Conservation (phyloP, 371 early-diverging fungal genomes). For the Umbelopsis sp. region DNA sequence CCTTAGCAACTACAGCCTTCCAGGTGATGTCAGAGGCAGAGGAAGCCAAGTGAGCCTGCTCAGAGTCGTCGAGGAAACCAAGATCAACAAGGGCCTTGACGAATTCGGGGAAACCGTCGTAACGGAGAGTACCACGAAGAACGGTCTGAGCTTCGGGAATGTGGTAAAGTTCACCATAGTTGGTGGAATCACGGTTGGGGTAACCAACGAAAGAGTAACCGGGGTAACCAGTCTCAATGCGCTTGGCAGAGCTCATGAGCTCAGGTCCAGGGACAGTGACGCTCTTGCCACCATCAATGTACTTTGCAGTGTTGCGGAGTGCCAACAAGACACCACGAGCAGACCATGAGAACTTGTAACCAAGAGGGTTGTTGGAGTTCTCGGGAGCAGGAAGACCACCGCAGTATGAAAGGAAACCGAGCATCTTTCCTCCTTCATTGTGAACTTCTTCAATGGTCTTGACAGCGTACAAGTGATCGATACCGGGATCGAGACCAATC, state of each 20-base stretch:
- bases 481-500: conserved; percentile 94
- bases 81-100: conserved; percentile 91
- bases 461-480: conserved; percentile 91
- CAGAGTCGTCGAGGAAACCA: conserved; percentile 87
- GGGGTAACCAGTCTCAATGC: conserved; percentile 83
- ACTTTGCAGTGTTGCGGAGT: conserved; percentile 89
- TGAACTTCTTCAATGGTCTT: conserved; percentile 89
- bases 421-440: conserved; percentile 82
- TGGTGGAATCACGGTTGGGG: conserved; percentile 97
- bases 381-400: conserved; percentile 99
- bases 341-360: conserved; percentile 99
- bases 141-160: conserved; percentile 95
- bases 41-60: conserved; percentile 64
- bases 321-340: conserved; percentile 96
- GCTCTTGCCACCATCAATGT: conserved; percentile 86
- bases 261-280: conserved; percentile 91
- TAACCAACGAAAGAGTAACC: conserved; percentile 89
- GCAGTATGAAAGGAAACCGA: conserved; percentile 95
- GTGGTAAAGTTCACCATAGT: conserved; percentile 92
- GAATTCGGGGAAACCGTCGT: conserved; percentile 91
- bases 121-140: conserved; percentile 93
- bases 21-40: conserved; percentile 73
- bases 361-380: conserved; percentile 94
- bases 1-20: conserved; percentile 71
- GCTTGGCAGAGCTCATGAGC: conserved; percentile 87